Percentiles rank a stretch among this genome's conserved stretches.
Evolutionary conservation across 2,329 filamentous ascomycete species (phyloP).

Genomic region (Seiridium cupressi): DNA sequence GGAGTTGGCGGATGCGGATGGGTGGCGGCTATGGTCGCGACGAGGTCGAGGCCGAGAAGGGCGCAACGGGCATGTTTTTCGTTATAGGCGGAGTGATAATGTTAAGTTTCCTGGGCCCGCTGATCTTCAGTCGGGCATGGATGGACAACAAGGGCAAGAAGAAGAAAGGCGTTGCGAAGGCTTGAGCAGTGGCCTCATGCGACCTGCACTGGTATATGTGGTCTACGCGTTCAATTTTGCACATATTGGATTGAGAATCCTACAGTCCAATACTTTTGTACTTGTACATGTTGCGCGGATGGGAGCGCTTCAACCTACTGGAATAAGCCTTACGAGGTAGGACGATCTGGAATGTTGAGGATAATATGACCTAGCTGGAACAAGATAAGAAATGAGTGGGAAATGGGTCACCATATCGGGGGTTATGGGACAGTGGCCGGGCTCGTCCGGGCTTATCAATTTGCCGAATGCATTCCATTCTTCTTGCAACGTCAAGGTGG

Average conservation of each 20-base stretch:
- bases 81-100: slow-evolving; percentile 46
- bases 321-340: neutral
- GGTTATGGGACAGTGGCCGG: no score
- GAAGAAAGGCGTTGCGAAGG: slow-evolving; percentile 18
- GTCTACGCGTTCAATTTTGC: neutral
- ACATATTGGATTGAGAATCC: neutral
- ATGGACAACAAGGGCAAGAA: slow-evolving; percentile 17
- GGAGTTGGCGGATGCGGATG: slow-evolving; percentile 34
- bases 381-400: no score
- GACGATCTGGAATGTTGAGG: neutral
- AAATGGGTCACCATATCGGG: no score
- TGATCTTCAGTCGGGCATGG: slow-evolving; percentile 32
- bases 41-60: slow-evolving; percentile 38
- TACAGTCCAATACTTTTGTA: neutral
- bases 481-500: no score
- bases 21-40: slow-evolving; percentile 22
- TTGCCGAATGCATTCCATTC: no score
- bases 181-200: neutral
- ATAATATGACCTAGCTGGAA: no score
- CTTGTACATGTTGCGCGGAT: neutral
- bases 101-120: slow-evolving; percentile 44
- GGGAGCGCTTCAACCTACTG: no score
- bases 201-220: neutral
- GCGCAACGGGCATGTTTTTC: slow-evolving; percentile 44
- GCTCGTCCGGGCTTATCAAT: no score